Conservation (phyloP, 495 filamentous ascomycete species). For the Bacidia rubella region DNA sequence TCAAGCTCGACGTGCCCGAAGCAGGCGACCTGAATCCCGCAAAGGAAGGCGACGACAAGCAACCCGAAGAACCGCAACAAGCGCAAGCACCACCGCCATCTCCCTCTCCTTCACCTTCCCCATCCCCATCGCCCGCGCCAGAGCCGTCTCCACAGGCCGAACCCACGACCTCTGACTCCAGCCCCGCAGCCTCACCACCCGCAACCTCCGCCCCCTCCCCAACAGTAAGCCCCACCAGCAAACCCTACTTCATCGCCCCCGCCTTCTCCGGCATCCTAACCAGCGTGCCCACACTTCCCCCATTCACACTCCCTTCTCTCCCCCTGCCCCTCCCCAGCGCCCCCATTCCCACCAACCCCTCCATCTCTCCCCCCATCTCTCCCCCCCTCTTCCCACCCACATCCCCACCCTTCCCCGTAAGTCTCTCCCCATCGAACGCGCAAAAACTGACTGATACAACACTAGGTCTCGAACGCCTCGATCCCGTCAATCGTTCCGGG, state of each 20-base stretch:
- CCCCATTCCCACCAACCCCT: neutral
- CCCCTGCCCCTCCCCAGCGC: too few relatives aligned
- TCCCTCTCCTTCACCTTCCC: neutral
- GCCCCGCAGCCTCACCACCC: neutral
- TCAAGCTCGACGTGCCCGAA: neutral
- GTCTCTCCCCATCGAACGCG: neutral
- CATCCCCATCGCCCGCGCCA: neutral
- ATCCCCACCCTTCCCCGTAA: neutral
- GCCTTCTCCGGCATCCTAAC: neutral
- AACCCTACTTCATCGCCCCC: neutral
- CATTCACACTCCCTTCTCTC: neutral
- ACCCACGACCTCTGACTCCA: too few relatives aligned
- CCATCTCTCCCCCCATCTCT: neutral
- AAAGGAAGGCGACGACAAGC: too few relatives aligned
- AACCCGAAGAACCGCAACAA: neutral
- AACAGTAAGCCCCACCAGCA: neutral
- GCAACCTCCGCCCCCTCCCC: neutral
- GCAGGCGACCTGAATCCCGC: neutral
- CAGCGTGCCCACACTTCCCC: too few relatives aligned
- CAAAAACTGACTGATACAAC: neutral
- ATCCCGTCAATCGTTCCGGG: too few relatives aligned
- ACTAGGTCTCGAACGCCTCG: neutral
- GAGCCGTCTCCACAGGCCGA: neutral
- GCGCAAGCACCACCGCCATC: neutral
- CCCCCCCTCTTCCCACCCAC: neutral